Percentiles rank a stretch among this genome's conserved stretches.
Evolutionary conservation across 2,329 filamentous ascomycete genomes (phyloP).

Genomic region (Colletotrichum sublineola): DNA sequence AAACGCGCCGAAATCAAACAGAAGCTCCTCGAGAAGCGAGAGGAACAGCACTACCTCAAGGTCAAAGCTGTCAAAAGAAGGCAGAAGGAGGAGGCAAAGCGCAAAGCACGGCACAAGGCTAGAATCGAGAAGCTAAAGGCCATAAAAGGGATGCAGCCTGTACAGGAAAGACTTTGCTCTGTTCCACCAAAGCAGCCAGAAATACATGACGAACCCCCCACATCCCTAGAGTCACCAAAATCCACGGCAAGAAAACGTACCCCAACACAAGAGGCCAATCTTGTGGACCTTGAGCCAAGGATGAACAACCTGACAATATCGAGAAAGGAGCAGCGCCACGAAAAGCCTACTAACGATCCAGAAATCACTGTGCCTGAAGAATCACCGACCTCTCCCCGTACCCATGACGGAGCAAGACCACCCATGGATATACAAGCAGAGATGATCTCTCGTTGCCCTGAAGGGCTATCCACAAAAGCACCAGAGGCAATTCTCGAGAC

Average conservation of each 20-base stretch:
- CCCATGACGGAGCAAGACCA: background rate
- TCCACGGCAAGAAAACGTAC: slow-evolving; percentile 47
- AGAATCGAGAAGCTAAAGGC: slow-evolving; percentile 47
- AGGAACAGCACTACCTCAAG: slow-evolving; percentile 53
- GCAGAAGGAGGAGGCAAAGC: slow-evolving; percentile 47
- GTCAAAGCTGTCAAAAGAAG: slow-evolving; percentile 54
- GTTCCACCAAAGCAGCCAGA: background rate
- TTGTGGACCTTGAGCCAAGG: background rate
- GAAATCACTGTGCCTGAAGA: background rate
- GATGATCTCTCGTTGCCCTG: background rate
- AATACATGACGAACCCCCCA: background rate
- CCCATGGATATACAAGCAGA: background rate
- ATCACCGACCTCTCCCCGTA: background rate
- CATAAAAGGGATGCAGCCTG: background rate
- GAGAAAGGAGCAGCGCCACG: background rate
- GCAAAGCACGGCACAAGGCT: slow-evolving; percentile 54
- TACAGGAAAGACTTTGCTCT: background rate
- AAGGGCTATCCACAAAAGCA: background rate
- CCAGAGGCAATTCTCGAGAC: background rate
- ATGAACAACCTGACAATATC: slow-evolving; percentile 1
- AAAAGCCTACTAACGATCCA: background rate
- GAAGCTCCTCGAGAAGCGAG: slow-evolving; percentile 59
- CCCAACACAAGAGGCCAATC: slow-evolving; percentile 36
- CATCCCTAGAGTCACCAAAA: slow-evolving; percentile 52
- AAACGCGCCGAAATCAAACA: slow-evolving; percentile 52